phyloP scores from a whole-genome alignment of 768 basidiomycete species.

The Lyophyllum decastes region DNA sequence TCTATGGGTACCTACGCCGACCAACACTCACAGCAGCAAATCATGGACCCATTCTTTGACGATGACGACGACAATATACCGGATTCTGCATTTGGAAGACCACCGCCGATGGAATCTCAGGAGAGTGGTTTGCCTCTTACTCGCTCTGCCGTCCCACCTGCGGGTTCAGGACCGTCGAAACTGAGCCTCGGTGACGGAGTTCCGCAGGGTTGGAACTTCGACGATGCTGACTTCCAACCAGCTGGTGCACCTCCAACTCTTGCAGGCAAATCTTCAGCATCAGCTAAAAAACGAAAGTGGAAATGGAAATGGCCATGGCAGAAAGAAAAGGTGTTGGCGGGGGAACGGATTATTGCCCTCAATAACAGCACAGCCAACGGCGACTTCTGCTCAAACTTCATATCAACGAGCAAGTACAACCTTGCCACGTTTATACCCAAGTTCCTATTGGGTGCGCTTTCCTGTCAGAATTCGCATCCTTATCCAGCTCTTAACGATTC shows the following conservation, averaged over 20 bases:
- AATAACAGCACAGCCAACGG: conserved; percentile 71
- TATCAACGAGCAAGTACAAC: conserved; percentile 97
- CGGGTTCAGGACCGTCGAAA: conserved; percentile 55
- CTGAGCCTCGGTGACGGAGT: conserved; percentile 43
- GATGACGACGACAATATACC: conserved; percentile 76
- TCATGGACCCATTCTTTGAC: conserved; percentile 85
- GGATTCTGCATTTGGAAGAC: conserved; percentile 66
- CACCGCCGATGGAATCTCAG: conserved; percentile 50
- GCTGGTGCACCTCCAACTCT: conserved; percentile 39
- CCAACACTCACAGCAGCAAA: conserved; percentile 44
- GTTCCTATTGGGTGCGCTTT: conserved; percentile 79
- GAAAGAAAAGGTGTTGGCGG: conserved; percentile 61
- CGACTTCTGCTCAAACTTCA: conserved; percentile 78
- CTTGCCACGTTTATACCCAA: conserved; percentile 85
- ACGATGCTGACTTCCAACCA: conserved; percentile 59
- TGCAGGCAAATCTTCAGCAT: conserved; percentile 38
- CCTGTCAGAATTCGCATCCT: neutral
- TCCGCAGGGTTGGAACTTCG: conserved; percentile 75
- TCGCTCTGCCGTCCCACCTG: conserved; percentile 59
- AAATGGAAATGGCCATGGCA: conserved; percentile 87
- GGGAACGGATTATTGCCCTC: conserved; percentile 81
- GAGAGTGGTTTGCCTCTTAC: conserved; percentile 63
- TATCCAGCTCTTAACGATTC: neutral
- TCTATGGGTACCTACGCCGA: conserved; percentile 40
- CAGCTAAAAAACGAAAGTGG: conserved; percentile 30